These are phyloP conservation scores for Aspergillus brunneoviolaceus DNA, from an alignment of 2,329 filamentous ascomycete species.

Conservation along the genomic window DNA sequence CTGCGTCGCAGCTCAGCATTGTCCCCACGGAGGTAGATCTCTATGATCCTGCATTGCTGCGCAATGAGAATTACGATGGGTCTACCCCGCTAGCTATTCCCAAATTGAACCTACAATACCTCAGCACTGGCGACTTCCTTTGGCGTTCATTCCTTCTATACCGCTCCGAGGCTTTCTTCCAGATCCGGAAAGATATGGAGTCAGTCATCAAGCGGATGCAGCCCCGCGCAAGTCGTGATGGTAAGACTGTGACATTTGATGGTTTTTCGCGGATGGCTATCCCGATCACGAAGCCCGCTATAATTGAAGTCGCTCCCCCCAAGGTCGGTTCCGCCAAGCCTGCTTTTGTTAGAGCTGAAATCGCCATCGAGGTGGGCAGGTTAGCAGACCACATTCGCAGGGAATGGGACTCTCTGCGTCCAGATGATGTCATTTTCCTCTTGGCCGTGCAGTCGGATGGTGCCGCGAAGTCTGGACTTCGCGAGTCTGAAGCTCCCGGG, in stretches of 20 bases:
- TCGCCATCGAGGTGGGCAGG: slow-evolving; percentile 77
- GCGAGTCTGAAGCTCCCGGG: slow-evolving; percentile 59
- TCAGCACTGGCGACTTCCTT: slow-evolving; percentile 93
- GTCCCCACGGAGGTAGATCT: slow-evolving; percentile 80
- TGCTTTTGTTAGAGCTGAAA: slow-evolving; percentile 81
- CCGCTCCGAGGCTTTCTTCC: slow-evolving; percentile 87
- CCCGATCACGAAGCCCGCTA: slow-evolving; percentile 78
- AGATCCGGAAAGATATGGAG: slow-evolving; percentile 88
- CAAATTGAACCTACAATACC: slow-evolving; percentile 92
- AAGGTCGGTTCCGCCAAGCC: slow-evolving; percentile 80
- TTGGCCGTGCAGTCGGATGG: slow-evolving; percentile 67
- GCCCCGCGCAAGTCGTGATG: slow-evolving; percentile 63
- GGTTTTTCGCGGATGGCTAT: slow-evolving; percentile 92
- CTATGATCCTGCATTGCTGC: slow-evolving; percentile 74
- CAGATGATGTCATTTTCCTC: slow-evolving; percentile 87
- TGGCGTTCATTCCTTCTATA: slow-evolving; percentile 91
- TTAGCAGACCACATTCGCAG: slow-evolving; percentile 72
- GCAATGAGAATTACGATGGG: slow-evolving; percentile 85
- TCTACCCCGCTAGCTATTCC: slow-evolving; percentile 84
- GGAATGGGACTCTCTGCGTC: slow-evolving; percentile 87
- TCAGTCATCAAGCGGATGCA: slow-evolving; percentile 75
- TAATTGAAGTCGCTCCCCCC: slow-evolving; percentile 80
- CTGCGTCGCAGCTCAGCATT: slow-evolving; percentile 66
- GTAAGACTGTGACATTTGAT: slow-evolving; percentile 68
- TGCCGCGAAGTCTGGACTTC: slow-evolving; percentile 22